These are phyloP conservation scores for Phalaenopsis hybrid DNA, from an alignment of 116 monocot species.

Conservation along the genomic window DNA sequence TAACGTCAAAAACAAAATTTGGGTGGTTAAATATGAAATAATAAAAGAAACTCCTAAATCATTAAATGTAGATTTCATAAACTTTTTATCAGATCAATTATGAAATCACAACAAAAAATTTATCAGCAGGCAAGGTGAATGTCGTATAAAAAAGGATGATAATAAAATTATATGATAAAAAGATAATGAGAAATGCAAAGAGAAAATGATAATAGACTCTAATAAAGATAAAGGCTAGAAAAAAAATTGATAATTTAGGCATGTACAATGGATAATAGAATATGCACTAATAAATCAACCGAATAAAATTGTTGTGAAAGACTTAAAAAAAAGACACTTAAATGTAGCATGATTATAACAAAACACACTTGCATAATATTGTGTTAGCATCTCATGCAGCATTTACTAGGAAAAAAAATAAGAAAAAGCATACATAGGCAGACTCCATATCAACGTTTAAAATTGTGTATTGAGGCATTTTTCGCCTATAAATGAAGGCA, in stretches of 20 bases:
- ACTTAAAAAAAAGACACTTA: not conserved
- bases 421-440: not conserved
- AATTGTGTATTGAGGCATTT: too few species aligned
- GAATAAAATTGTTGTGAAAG: not conserved
- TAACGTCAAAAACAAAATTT: not conserved
- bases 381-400: not conserved
- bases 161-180: not conserved
- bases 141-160: not conserved
- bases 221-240: not conserved
- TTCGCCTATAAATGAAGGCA: too few species aligned
- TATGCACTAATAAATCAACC: not conserved
- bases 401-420: not conserved
- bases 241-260: not conserved
- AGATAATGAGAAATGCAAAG: not conserved
- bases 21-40: not conserved
- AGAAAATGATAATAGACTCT: not conserved
- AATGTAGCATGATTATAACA: not conserved
- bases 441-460: too few species aligned
- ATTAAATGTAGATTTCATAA: not conserved
- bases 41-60: too few species aligned
- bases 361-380: not conserved
- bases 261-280: not conserved
- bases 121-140: not conserved
- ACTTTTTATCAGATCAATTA: not conserved
- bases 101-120: not conserved